These are phyloP conservation scores for Smittium mucronatum DNA, from an alignment of 371 early-diverging fungal genomes.

Conservation along the genomic window DNA sequence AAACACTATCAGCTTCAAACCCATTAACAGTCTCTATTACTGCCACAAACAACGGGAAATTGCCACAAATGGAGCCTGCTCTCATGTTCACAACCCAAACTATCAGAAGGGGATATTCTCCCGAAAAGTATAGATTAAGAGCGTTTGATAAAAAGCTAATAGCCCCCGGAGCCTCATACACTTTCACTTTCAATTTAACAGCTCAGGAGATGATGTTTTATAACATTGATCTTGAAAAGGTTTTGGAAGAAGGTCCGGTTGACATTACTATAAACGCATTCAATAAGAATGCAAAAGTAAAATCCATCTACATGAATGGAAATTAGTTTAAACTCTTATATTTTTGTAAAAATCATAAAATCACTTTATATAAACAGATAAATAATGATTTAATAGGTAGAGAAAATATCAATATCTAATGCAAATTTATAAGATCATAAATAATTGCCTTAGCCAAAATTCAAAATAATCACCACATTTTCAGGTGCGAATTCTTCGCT, in stretches of 20 bases:
- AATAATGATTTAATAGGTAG: too few species aligned
- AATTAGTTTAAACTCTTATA: too few species aligned
- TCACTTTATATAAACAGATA: too few species aligned
- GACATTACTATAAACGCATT: conserved; percentile 38
- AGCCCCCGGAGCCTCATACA: conserved; percentile 16
- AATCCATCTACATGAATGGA: too few species aligned
- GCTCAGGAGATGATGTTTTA: conserved; percentile 34
- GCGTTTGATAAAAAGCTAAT: conserved; percentile 17
- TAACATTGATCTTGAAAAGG: conserved; percentile 22
- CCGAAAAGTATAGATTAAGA: conserved; percentile 30
- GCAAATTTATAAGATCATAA: too few species aligned
- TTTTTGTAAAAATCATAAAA: too few species aligned
- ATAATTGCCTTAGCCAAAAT: too few species aligned
- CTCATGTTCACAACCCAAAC: conserved; percentile 46
- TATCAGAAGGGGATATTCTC: conserved; percentile 34
- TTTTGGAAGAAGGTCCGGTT: conserved; percentile 32
- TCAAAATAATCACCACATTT: too few species aligned
- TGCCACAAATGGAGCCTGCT: conserved; percentile 41
- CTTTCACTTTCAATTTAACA: conserved; percentile 18
- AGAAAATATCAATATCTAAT: too few species aligned
- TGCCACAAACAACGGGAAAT: conserved; percentile 39
- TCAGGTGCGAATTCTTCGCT: too few species aligned
- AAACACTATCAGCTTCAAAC: conserved; percentile 7
- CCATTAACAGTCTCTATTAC: conserved; percentile 29
- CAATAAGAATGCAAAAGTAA: too few species aligned